These are phyloP conservation scores for Candida chauliodis DNA, from an alignment of 805 yeast species.

Conservation along the genomic window DNA sequence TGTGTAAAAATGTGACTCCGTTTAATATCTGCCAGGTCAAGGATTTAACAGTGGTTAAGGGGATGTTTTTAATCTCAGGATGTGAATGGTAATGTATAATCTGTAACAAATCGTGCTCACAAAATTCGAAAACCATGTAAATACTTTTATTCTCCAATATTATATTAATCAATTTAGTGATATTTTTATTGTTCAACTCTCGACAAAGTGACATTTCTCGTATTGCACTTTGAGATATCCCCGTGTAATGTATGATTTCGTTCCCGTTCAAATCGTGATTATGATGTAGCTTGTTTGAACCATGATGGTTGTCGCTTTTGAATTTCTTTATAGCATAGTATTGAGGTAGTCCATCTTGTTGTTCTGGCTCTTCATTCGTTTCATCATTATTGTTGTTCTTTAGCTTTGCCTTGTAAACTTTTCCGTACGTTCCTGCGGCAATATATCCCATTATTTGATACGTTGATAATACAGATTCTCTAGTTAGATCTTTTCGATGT, in stretches of 20 bases:
- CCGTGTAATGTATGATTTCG: conserved; percentile 84
- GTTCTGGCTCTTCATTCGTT: conserved; percentile 11
- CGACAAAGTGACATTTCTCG: conserved; percentile 94
- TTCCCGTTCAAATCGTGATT: conserved; percentile 40
- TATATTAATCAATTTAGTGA: conserved; percentile 77
- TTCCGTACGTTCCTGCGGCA: conserved; percentile 98
- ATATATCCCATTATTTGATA: conserved; percentile 91
- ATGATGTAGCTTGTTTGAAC: conserved; percentile 26
- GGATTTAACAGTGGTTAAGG: conserved; percentile 74
- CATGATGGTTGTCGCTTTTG: conserved; percentile 66
- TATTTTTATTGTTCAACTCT: conserved; percentile 76
- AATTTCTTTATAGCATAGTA: conserved; percentile 91
- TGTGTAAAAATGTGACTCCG: conserved; percentile 89
- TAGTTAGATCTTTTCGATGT: conserved; percentile 53
- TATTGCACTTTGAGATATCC: conserved; percentile 93
- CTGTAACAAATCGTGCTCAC: conserved; percentile 93
- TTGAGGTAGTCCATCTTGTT: conserved; percentile 13
- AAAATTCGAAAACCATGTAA: conserved; percentile 93
- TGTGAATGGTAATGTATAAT: conserved; percentile 93
- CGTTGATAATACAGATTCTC: conserved; percentile 75
- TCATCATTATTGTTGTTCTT: conserved; percentile 15
- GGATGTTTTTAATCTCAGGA: conserved; percentile 76
- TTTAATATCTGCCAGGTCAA: conserved; percentile 89
- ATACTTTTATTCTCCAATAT: conserved; percentile 84
- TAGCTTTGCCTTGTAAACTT: conserved; percentile 83